phyloP scores from a whole-genome alignment of 2,329 filamentous ascomycete species.

The Dactylonectria macrodidyma region DNA sequence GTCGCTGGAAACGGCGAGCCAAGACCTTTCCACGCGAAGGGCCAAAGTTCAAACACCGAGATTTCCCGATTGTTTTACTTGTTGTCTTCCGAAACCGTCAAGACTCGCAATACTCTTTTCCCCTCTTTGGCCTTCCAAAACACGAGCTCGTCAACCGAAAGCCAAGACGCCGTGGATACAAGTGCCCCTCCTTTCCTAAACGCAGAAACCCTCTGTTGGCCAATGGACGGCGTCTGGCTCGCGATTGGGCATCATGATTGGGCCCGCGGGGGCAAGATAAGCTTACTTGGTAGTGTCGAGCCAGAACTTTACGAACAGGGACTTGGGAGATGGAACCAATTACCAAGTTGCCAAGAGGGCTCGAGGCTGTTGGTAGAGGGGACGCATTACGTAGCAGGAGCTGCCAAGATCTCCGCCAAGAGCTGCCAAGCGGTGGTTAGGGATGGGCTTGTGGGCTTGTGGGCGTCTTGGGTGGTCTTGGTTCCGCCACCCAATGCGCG shows the following conservation, averaged over 20 bases:
- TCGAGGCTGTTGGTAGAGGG: conserved; percentile 37
- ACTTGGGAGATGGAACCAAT: conserved; percentile 20
- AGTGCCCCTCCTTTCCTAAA: conserved; percentile 9
- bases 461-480: neutral
- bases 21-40: neutral
- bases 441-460: conserved; percentile 5
- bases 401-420: conserved; percentile 34
- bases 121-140: conserved; percentile 14
- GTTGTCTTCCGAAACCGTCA: neutral
- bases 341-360: conserved; percentile 26
- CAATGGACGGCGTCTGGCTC: conserved; percentile 14
- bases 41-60: neutral
- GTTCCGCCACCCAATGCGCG: conserved; percentile 9
- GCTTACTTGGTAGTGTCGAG: conserved; percentile 39
- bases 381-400: conserved; percentile 11
- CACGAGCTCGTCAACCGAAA: conserved; percentile 13
- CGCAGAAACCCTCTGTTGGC: conserved; percentile 27
- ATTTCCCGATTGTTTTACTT: neutral
- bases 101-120: neutral
- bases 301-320: conserved; percentile 43
- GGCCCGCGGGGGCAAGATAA: conserved; percentile 39
- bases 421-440: conserved; percentile 35
- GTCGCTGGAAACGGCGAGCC: neutral
- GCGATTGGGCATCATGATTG: conserved; percentile 24
- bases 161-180: conserved; percentile 31